Evolutionary conservation across 2,329 filamentous ascomycete genomes (phyloP), one percentile per base, ranked within the genome.

Genomic region (Drechslerella dactyloides): DNA sequence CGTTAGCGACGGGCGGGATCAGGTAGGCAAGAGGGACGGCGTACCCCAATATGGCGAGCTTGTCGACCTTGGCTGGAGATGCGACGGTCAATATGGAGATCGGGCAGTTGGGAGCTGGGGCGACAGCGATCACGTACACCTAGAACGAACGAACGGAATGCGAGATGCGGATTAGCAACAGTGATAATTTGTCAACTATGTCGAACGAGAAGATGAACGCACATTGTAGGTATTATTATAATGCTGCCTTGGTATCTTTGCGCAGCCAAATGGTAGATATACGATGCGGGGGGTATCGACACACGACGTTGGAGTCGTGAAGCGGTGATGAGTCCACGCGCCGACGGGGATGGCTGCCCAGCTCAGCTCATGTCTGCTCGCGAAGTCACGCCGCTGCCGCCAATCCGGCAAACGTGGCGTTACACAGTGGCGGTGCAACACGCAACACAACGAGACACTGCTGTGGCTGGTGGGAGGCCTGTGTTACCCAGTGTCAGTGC

Each of bases 11-110:
- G 54, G 58, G 37, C 30, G 58, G n/a, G n/a, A 7, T 51, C 15
- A 52, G 48, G n/a, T 30, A 35, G 58, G 24, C 30, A 66, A 15
- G 54, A 23, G 44, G 27, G 24, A 51, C n/a, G 17, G 7, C 77
- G 74, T 80, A 86, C 85, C 92, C 93, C 78, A 87, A 82, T 74
- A 97, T 94, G 75, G 89, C 90, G 76, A 97, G 86, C 78, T 93
- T 96, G 78, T 96, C 91, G 76, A 97, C 93, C 79, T 87, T 89
- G 75, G 93, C 90, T 90, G 30, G 15, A 58, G 7, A 33, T 55
- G 8, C 15, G 27, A 8, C 23, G 23, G 24, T 61, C 19, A 17
- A n/a, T 54, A 24, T 8, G 13, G 17, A 17, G 7, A 27, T 27
- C 19, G 44, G 23, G 51, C 7, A 37, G 35, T 10, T 10, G 57